phyloP scores from a whole-genome alignment of 495 filamentous ascomycete genomes.

The Aspergillus affinis region DNA sequence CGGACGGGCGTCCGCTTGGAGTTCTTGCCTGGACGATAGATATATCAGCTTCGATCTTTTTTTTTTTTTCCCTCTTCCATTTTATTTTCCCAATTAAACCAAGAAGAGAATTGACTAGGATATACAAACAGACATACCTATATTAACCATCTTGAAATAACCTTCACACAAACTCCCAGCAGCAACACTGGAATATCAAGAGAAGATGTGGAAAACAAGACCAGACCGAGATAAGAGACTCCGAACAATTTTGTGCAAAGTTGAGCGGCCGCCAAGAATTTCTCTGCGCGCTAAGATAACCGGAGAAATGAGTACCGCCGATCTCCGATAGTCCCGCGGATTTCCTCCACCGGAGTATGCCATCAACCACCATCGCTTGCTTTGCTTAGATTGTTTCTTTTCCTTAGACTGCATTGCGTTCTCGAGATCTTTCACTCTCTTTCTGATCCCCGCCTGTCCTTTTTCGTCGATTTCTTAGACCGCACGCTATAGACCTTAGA shows the following conservation, averaged over 20 bases:
- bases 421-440: neutral
- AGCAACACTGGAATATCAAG: conserved; percentile 17
- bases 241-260: conserved; percentile 29
- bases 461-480: neutral
- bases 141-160: conserved; percentile 49
- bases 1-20: conserved; percentile 91
- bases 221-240: conserved; percentile 10
- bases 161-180: conserved; percentile 5
- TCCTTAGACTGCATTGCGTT: neutral
- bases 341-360: no score
- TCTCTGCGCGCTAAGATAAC: conserved; percentile 49
- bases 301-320: conserved; percentile 37
- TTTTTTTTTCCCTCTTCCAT: conserved; percentile 10
- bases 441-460: neutral
- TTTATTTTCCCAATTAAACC: neutral
- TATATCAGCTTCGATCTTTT: conserved; percentile 15
- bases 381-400: neutral
- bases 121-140: conserved; percentile 43
- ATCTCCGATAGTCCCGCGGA: conserved; percentile 33
- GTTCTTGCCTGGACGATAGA: conserved; percentile 71
- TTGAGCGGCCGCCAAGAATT: conserved; percentile 23
- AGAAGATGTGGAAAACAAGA: conserved; percentile 1
- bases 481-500: neutral
- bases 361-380: no score
- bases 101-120: conserved; percentile 1